A percentile compares a stretch with the other conserved stretches of the same genome.
phyloP scores from a whole-genome alignment of 495 filamentous ascomycete genomes.

The Aspergillus hancockii region DNA sequence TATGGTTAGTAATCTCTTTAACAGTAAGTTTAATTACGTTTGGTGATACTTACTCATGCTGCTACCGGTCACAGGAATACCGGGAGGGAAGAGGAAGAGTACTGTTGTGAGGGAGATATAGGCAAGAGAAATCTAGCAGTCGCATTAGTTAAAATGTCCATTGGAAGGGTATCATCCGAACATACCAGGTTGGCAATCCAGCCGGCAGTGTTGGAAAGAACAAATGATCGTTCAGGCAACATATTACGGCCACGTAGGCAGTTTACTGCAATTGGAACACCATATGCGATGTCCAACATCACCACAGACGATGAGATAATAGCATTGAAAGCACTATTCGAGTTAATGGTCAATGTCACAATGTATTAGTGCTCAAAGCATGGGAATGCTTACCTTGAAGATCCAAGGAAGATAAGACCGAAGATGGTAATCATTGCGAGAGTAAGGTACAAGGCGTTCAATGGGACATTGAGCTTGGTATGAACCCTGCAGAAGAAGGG shows the following conservation, averaged over 20 bases:
- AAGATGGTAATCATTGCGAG: conserved; percentile 64
- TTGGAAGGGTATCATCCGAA: neutral
- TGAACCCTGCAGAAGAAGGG: conserved; percentile 65
- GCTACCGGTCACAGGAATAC: conserved; percentile 61
- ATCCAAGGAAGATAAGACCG: conserved; percentile 75
- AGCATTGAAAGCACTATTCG: conserved; percentile 31
- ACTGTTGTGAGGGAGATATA: conserved; percentile 71
- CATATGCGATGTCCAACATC: conserved; percentile 67
- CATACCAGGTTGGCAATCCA: conserved; percentile 51
- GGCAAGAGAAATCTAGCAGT: conserved; percentile 57
- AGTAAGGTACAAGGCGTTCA: conserved; percentile 72
- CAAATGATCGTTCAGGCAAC: conserved; percentile 64
- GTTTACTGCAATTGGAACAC: conserved; percentile 67
- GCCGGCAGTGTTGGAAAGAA: conserved; percentile 55
- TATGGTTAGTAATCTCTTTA: conserved; percentile 13
- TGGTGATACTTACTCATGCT: conserved; percentile 64
- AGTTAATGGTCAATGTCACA: conserved; percentile 41
- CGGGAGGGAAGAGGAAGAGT: conserved; percentile 75
- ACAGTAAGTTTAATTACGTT: neutral
- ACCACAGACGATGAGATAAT: conserved; percentile 72
- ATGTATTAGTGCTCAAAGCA: conserved; percentile 65
- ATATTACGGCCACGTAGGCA: conserved; percentile 61
- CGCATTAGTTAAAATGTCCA: conserved; percentile 4
- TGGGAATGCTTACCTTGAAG: conserved; percentile 50
- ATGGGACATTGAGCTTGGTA: conserved; percentile 60